Percentiles rank a stretch among this genome's conserved stretches.
These are phyloP conservation scores for Neurospora tetraspora DNA, from an alignment of 495 filamentous ascomycete genomes.

Conservation along the genomic window DNA sequence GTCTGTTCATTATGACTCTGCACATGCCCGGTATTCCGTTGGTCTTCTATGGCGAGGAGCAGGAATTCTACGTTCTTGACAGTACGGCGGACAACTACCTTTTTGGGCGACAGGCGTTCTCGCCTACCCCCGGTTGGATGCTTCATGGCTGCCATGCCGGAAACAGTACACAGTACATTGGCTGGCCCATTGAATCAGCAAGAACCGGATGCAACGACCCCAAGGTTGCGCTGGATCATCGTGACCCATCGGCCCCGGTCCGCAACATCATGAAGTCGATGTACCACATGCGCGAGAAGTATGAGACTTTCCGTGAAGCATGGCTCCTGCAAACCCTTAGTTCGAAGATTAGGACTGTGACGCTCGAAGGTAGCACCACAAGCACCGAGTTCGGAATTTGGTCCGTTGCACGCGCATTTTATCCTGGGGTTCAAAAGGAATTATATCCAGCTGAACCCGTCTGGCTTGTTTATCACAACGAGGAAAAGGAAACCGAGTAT, in stretches of 20 bases:
- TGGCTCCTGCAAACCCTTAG: conserved; percentile 33
- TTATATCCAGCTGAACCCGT: conserved; percentile 51
- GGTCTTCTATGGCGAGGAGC: conserved; percentile 60
- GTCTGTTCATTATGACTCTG: conserved; percentile 52
- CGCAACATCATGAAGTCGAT: conserved; percentile 54
- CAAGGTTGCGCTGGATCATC: conserved; percentile 58
- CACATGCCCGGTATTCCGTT: conserved; percentile 58
- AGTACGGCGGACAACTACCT: conserved; percentile 60
- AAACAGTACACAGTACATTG: conserved; percentile 41
- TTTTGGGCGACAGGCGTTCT: conserved; percentile 59
- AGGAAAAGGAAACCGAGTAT: conserved; percentile 49
- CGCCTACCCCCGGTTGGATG: conserved; percentile 54
- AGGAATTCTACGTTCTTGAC: conserved; percentile 58
- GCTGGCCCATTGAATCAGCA: conserved; percentile 47
- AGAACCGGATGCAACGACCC: conserved; percentile 55
- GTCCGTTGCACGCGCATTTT: conserved; percentile 18
- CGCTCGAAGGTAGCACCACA: conserved; percentile 29
- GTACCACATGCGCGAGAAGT: conserved; percentile 52
- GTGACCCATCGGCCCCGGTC: conserved; percentile 29
- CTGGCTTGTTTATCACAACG: conserved; percentile 58
- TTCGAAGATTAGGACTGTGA: background rate
- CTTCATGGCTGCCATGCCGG: conserved; percentile 56
- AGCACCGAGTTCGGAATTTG: conserved; percentile 58
- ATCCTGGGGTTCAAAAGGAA: conserved; percentile 44
- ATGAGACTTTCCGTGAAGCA: conserved; percentile 49